Base-by-base conservation (phyloP, 352 stramenopile genomes). In the Pythium myriotylum region DNA sequence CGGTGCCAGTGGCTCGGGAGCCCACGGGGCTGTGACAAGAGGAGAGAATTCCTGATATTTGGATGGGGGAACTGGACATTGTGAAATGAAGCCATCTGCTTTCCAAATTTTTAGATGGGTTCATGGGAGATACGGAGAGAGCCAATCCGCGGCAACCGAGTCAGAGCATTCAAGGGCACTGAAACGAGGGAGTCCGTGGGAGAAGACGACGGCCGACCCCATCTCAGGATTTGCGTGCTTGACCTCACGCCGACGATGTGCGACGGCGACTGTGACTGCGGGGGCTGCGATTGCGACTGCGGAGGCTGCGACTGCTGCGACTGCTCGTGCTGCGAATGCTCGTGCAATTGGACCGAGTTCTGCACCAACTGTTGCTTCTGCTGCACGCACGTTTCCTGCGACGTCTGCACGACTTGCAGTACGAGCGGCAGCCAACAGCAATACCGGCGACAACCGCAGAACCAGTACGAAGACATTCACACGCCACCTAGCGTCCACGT, bases 361-460 rank as follows among this genome's bases (percentile, higher is more conserved):
- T 54, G 43, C 32, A 20, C n/a, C 42, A 16, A 56, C 24, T 59
- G 48, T 19, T 14, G 5, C 0, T 29, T n/a, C 19, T 50, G 57
- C 47, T 58, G 57, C 39, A 23, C 39, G n/a, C 45, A 54, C 50
- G 33, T 60, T 4, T 42, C 49, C 13, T 66, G 59, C 20, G 51
- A 59, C 5, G 35, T 54, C 19, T 57, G 56, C 37, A 20, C 45
- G 1, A 32, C 32, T 1, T 66, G 40, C 58, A 47, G 50, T 35
- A 26, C 27, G 23, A 23, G 42, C 32, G 2, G n/a, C n/a, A 33
- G 26, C 17, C 9, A 51, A 3, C 37, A 23, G 29, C 40, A 35
- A 6, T n/a, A 24, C 22, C 41, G 41, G 24, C 26, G 27, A 8
- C 56, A 47, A 24, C 35, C 32, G 6, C 37, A 52, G 12, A 51